phyloP scores from a whole-genome alignment of 345 rosid genomes.

The Camelina neglecta region DNA sequence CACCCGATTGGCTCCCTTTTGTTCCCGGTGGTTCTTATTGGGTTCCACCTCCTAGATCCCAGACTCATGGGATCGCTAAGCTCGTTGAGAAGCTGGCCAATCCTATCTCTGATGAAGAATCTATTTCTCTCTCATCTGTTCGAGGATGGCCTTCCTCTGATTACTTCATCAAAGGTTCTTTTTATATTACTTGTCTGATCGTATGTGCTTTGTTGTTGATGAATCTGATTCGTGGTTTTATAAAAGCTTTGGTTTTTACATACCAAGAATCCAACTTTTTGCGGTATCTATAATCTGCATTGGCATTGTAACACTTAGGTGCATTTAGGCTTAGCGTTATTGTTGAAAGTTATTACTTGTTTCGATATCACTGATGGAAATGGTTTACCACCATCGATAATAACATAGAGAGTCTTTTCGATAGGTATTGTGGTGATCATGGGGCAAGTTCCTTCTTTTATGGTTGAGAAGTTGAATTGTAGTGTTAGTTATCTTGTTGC shows the following conservation, averaged over 20 bases:
- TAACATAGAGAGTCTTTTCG: conserved; percentile 7
- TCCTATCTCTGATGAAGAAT: conserved; percentile 58
- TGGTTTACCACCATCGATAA: neutral
- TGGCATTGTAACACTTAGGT: neutral
- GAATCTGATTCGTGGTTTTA: neutral
- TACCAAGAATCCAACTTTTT: neutral
- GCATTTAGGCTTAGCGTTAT: neutral
- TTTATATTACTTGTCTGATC: neutral
- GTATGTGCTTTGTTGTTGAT: neutral
- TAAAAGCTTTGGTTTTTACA: conserved; percentile 16
- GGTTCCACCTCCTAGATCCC: conserved; percentile 81
- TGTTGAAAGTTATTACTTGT: no score
- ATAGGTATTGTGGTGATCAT: conserved; percentile 2
- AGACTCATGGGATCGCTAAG: conserved; percentile 70
- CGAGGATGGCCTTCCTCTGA: conserved; percentile 94
- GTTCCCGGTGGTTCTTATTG: conserved; percentile 91
- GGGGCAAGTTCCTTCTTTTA: conserved; percentile 6
- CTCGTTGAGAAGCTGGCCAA: conserved; percentile 76
- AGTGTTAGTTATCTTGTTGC: conserved; percentile 8
- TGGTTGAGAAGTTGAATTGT: conserved; percentile 28
- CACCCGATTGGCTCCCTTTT: conserved; percentile 99
- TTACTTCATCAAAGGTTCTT: conserved; percentile 76
- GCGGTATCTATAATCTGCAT: neutral
- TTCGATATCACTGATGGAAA: no score
- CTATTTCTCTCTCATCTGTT: conserved; percentile 60